phyloP scores from a whole-genome alignment of 73 alveolate species.

The Blepharisma stoltei region DNA sequence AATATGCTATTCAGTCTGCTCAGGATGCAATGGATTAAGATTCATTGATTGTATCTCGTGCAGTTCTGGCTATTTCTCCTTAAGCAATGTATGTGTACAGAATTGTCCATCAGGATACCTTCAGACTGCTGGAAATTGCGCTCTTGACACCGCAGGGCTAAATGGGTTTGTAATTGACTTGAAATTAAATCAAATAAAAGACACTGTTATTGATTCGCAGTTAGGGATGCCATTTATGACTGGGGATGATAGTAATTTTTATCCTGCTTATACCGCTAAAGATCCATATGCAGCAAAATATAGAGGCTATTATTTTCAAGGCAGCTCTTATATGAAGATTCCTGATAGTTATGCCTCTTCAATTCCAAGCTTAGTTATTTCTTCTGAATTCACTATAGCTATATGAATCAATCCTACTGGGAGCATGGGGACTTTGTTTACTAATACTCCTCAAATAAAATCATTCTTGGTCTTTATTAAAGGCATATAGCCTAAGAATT shows the following conservation, averaged over 20 bases:
- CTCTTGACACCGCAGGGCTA: background rate
- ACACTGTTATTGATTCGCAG: background rate
- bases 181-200: background rate
- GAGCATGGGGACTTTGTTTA: background rate
- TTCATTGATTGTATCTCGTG: background rate
- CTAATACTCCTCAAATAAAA: too few relatives aligned
- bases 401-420: background rate
- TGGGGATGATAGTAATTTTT: background rate
- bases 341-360: background rate
- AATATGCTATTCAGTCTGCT: background rate
- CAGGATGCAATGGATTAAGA: background rate
- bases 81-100: background rate
- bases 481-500: too few relatives aligned
- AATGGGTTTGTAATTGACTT: background rate
- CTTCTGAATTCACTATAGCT: slow-evolving; percentile 16
- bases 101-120: slow-evolving; percentile 1
- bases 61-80: background rate
- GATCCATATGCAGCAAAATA: slow-evolving; percentile 10
- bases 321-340: background rate
- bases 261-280: background rate
- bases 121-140: background rate
- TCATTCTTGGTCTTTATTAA: too few relatives aligned
- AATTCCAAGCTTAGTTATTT: background rate
- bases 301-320: slow-evolving; percentile 18
- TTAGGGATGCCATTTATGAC: background rate